Base-by-base conservation (phyloP, 345 rosid genomes). In the Lumnitzera littorea region DNA sequence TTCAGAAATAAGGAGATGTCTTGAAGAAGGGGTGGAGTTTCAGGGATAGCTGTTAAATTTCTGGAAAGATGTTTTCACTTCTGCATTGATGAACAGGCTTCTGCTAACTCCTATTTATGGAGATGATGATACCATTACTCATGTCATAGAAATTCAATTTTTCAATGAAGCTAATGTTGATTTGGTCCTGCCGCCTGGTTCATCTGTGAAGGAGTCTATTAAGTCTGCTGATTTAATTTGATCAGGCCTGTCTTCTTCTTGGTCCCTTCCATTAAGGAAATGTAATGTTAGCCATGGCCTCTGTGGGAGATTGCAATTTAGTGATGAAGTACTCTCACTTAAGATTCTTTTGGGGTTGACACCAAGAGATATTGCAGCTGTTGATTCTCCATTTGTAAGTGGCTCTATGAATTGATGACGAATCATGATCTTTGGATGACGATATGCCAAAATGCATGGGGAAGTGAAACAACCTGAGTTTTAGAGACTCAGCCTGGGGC, bases 401-500 rank as follows among this genome's bases (percentile, higher is more conserved):
- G 71, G 58, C 70, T 91, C 23, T 82, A 82, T 70, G 91, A 79
- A 53, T 67, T 87, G 71, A 82, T 95, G 11, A 85, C 82, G 67
- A 84, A 83, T 50, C 91, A 91, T 78, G 92, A 85, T 62, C 87
- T 91, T 31, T 87, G 95, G 92, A 78, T 84, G 74, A 80, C 82
- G 83, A 89, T 91, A 24, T 91, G 97, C 70, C 92, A 87, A 70
- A 91, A 91, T 68, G 92, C 90, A 36, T 90, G 97, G 95, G 95
- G 92, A 53, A 77, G 72, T 41, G 91, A 91, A 64, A 87, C 89
- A 58, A 87, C 92, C 27, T 74, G 81, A 15, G 80, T 84, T 58
- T 73, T 87, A 62, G 97, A 87, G 78, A 76, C 83, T 50, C 84
- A 87, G 17, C 88, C 88, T 64, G 95, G 91, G 46, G 91, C 95